Conservation (phyloP, 1,284 basidiomycete species). For the Jaminaea rosea region DNA sequence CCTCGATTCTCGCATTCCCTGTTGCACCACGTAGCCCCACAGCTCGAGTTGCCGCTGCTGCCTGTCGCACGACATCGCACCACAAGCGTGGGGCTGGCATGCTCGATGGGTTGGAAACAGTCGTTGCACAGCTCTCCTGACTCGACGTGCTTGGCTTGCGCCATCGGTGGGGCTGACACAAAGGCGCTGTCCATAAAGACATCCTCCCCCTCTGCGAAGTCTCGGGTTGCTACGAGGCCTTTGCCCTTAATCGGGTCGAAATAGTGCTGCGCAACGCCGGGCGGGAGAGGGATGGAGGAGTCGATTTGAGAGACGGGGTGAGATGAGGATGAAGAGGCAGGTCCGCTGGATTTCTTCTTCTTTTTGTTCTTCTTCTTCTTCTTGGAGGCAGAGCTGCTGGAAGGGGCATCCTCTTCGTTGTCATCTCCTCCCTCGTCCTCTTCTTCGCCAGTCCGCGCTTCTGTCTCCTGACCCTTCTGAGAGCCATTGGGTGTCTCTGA, state of each 20-base stretch:
- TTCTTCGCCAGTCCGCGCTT: no score
- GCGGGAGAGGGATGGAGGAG: slow-evolving; percentile 14
- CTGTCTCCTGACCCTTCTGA: no score
- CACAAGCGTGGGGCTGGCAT: slow-evolving; percentile 46
- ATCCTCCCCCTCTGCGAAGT: slow-evolving; percentile 62
- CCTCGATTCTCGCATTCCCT: slow-evolving; percentile 4
- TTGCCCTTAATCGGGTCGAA: slow-evolving; percentile 70
- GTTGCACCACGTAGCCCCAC: background rate
- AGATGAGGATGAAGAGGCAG: background rate
- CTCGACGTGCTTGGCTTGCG: slow-evolving; percentile 14
- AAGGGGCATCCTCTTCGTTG: background rate
- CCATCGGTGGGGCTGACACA: slow-evolving; percentile 39
- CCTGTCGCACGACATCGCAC: slow-evolving; percentile 14
- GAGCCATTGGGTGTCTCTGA: no score
- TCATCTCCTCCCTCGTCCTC: no score
- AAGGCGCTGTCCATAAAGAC: slow-evolving; percentile 66
- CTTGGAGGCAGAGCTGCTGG: background rate
- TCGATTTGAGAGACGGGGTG: slow-evolving; percentile 33
- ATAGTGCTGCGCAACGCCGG: slow-evolving; percentile 57
- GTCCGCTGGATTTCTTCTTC: background rate
- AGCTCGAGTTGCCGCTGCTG: slow-evolving; percentile 44
- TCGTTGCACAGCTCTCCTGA: slow-evolving; percentile 28
- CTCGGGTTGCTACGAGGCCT: slow-evolving; percentile 64
- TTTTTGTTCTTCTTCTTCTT: slow-evolving; percentile 21
- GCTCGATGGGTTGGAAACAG: slow-evolving; percentile 36